Conservation (phyloP, 139 green algal genomes). For the Chlamydomonas schloesseri region DNA sequence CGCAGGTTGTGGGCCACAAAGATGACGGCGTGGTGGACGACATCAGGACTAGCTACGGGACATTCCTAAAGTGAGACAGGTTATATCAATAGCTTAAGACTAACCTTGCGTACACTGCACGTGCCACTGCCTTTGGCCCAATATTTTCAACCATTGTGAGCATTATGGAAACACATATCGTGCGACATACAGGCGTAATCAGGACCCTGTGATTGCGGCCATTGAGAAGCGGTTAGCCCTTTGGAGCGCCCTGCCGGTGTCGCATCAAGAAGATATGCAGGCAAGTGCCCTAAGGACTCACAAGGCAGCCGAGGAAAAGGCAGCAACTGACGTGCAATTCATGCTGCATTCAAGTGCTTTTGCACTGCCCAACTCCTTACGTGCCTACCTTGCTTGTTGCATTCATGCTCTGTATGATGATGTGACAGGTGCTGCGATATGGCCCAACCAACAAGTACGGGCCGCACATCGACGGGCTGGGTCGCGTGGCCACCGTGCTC, state of each 20-base stretch:
- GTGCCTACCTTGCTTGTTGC: too few relatives aligned
- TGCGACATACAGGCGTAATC: constrained; percentile 48
- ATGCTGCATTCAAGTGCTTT: too few relatives aligned
- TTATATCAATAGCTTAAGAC: neutral
- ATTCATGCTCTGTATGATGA: too few relatives aligned
- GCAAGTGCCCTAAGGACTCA: constrained; percentile 31
- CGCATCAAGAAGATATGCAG: constrained; percentile 69
- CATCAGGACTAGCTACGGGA: constrained; percentile 86
- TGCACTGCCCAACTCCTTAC: too few relatives aligned
- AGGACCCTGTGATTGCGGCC: constrained; percentile 65
- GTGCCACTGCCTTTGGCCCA: too few relatives aligned
- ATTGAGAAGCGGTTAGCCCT: constrained; percentile 75
- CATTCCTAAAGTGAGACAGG: constrained; percentile 73
- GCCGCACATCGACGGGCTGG: constrained; percentile 78
- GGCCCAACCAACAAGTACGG: constrained; percentile 85
- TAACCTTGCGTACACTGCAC: too few relatives aligned
- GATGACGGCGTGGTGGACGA: constrained; percentile 69
- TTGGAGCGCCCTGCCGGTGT: constrained; percentile 79
- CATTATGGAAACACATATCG: too few relatives aligned
- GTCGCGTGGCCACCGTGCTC: constrained; percentile 75
- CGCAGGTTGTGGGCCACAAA: constrained; percentile 80
- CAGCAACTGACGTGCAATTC: too few relatives aligned
- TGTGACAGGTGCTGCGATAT: constrained; percentile 83
- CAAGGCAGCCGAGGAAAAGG: too few relatives aligned
- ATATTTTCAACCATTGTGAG: too few relatives aligned